A percentile compares a stretch with the other conserved stretches of the same genome.
Conservation (phyloP, 495 filamentous ascomycete species). For the Penicillium ucsense region DNA sequence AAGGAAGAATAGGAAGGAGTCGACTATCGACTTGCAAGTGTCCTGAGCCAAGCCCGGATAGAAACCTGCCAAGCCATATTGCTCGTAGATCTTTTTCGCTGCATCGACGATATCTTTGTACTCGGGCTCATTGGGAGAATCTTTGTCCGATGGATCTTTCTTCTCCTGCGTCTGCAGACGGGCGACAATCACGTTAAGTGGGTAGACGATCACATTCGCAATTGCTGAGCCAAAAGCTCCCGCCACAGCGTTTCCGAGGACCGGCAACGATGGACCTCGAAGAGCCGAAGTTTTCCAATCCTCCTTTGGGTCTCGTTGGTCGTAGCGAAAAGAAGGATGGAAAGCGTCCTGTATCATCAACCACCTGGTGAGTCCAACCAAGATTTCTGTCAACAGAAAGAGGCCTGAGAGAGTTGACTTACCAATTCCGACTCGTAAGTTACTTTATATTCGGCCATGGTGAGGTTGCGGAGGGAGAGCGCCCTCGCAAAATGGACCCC, state of each 20-base stretch:
- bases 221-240: constrained; percentile 72
- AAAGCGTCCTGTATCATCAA: constrained; percentile 33
- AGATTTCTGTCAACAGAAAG: constrained; percentile 2
- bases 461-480: background rate
- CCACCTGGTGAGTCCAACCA: too few relatives aligned
- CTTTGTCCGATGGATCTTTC: constrained; percentile 16
- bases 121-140: constrained; percentile 30
- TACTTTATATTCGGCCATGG: constrained; percentile 25
- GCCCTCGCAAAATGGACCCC: background rate
- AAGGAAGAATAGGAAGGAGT: constrained; percentile 77
- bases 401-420: background rate
- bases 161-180: constrained; percentile 74
- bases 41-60: constrained; percentile 69
- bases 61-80: constrained; percentile 59
- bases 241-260: constrained; percentile 78
- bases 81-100: constrained; percentile 57
- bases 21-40: constrained; percentile 59
- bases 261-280: constrained; percentile 54
- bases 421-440: constrained; percentile 27
- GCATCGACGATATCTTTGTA: constrained; percentile 60
- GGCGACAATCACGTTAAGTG: constrained; percentile 76
- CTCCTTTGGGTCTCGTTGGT: constrained; percentile 22
- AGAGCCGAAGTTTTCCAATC: constrained; percentile 30
- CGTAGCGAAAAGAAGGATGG: constrained; percentile 40
- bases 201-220: constrained; percentile 72